Evolutionary conservation across 805 yeast species (phyloP).

Genomic region (Huiozyma sinensis): DNA sequence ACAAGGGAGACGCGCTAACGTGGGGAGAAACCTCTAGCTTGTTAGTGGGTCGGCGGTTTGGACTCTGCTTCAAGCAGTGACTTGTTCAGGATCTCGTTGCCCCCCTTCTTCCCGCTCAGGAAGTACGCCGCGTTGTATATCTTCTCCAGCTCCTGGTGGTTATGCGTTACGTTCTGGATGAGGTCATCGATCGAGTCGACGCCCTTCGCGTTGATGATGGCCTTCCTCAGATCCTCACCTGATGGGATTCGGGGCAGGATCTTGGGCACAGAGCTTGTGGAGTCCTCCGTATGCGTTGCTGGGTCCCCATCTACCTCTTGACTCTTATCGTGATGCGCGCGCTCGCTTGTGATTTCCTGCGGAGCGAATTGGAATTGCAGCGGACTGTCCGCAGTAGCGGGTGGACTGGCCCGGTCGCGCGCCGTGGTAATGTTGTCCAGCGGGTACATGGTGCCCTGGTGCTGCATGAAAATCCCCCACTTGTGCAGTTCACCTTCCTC

Average conservation of each 20-base stretch:
- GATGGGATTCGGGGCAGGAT: conserved; percentile 32
- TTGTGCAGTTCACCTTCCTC: conserved; percentile 91
- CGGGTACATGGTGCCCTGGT: conserved; percentile 34
- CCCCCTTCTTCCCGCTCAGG: not conserved
- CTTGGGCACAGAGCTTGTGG: conserved; percentile 1
- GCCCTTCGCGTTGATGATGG: conserved; percentile 65
- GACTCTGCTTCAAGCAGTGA: too few relatives aligned
- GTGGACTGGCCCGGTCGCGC: not conserved
- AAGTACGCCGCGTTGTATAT: conserved; percentile 29
- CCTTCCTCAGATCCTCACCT: conserved; percentile 39
- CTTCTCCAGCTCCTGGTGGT: conserved; percentile 40
- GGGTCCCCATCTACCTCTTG: not conserved
- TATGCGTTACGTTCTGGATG: conserved; percentile 51
- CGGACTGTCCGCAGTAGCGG: not conserved
- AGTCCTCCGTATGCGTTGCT: not conserved
- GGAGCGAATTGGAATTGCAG: not conserved
- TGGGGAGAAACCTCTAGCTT: too few relatives aligned
- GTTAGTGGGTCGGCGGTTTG: too few relatives aligned
- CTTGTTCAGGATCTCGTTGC: not conserved
- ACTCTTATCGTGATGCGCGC: not conserved
- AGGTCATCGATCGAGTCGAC: conserved; percentile 58
- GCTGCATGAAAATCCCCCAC: conserved; percentile 73
- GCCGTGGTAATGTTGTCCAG: not conserved
- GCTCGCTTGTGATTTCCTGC: not conserved
- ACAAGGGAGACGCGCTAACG: too few relatives aligned